Evolutionary conservation across 768 basidiomycete genomes (phyloP).

Genomic region (Phanerochaete carnosa): DNA sequence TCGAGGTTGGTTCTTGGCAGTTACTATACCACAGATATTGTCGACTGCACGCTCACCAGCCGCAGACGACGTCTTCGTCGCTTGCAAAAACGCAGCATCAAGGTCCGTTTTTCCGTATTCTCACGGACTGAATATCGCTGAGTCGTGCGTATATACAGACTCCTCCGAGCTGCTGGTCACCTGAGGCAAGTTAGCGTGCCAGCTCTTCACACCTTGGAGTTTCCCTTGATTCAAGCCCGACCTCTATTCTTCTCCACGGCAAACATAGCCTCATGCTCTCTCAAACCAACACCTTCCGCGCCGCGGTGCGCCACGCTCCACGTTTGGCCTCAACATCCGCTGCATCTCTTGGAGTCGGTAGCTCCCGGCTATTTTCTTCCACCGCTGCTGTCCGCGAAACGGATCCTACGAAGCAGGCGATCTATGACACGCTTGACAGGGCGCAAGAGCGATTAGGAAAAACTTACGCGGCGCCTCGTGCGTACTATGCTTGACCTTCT

Average conservation of each 20-base stretch:
- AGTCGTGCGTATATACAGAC: neutral
- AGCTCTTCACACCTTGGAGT: slow-evolving; percentile 1
- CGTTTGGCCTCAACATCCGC: neutral
- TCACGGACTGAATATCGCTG: neutral
- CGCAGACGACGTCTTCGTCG: neutral
- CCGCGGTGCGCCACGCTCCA: slow-evolving; percentile 7
- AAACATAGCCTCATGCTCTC: slow-evolving; percentile 7
- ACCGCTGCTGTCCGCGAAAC: neutral
- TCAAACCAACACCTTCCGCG: slow-evolving; percentile 6
- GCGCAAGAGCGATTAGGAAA: too few relatives aligned
- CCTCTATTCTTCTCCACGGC: slow-evolving; percentile 3
- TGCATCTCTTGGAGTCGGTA: neutral
- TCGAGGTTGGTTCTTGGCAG: neutral
- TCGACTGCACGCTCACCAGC: neutral
- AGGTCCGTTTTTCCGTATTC: neutral
- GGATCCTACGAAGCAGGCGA: neutral
- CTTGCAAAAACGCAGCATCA: neutral
- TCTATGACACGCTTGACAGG: neutral
- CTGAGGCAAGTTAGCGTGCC: slow-evolving; percentile 6
- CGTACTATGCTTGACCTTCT: too few relatives aligned
- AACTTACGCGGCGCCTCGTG: too few relatives aligned
- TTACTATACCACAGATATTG: neutral
- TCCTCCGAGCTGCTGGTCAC: slow-evolving; percentile 1
- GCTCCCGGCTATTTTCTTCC: slow-evolving; percentile 2
- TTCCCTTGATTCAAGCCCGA: neutral